Base-by-base conservation (phyloP, 1,284 basidiomycete genomes). In the Trametes hirsuta region DNA sequence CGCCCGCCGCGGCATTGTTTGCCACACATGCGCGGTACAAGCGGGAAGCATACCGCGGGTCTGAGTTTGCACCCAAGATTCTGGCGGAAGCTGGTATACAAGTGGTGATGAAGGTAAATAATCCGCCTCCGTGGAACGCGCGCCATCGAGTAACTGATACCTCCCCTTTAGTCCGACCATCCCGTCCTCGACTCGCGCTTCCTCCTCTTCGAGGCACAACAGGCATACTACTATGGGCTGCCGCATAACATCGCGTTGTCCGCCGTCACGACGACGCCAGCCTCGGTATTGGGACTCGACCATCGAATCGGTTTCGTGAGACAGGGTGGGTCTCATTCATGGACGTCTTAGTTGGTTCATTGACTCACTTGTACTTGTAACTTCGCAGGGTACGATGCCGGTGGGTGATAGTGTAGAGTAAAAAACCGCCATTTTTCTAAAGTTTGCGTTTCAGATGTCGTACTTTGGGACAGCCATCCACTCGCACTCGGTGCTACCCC, bases 141-240 rank as follows among this genome's bases (percentile, higher is more conserved):
- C 8, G 36, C 37, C 11, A n/a, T 47, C 6, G 39, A 14, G 47
- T 35, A 1, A 49, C 18, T 21, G 4, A n/a, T 6, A 24, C 2
- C 10, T 3, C 34, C 6, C 21, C 1, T 15, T 18, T 62, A 90
- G 89, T 89, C 85, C 62, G 89, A 91, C 62, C 89, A 91, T 66
- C 85, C 86, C 12, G 86, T 88, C 0, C 63, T 94, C n/a, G 87
- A 96, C 71, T 91, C 90, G 35, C 83, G 95, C 5, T 86, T 87
- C 70, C 77, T 97, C 10, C 72, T 94, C 2, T 88, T 87, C 69
- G 94, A 97, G 74, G 94, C 95, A 0, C 91, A 93, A 57, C 93
- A 95, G 72, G 93, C 91, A 1, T 87, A 95, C 69, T 90, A 90
- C 71, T 96, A 86, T 66, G 86, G 87, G 10, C 75, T 90, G 39